A percentile compares a stretch with the other conserved stretches of the same genome.
Evolutionary conservation across 75 land plant genomes (phyloP).

Genomic region (Picea glauca): DNA sequence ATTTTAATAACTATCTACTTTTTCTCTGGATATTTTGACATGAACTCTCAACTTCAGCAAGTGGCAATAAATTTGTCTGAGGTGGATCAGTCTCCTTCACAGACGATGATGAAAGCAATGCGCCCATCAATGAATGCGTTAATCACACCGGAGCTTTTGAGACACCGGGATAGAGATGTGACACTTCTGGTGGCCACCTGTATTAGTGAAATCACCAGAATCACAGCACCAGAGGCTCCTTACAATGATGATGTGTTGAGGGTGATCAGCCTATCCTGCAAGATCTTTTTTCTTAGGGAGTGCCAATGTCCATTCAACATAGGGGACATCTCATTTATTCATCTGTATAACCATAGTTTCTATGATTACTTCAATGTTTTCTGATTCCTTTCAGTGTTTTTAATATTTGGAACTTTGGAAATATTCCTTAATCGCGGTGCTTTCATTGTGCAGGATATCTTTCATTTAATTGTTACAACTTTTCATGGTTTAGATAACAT

Average conservation of each 20-base stretch:
- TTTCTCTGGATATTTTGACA: constrained; percentile 8
- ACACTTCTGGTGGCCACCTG: constrained; percentile 66
- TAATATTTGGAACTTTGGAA: not conserved
- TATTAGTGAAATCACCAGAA: constrained; percentile 77
- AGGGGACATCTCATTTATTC: not conserved
- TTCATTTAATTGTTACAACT: constrained; percentile 63
- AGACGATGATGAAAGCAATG: constrained; percentile 42
- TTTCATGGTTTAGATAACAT: constrained; percentile 57
- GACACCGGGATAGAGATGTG: constrained; percentile 72
- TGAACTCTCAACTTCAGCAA: constrained; percentile 43
- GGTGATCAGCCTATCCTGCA: constrained; percentile 26
- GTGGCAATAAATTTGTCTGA: constrained; percentile 48
- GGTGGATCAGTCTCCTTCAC: constrained; percentile 66
- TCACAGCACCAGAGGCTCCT: constrained; percentile 87
- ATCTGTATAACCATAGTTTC: not conserved
- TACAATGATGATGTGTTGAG: constrained; percentile 64
- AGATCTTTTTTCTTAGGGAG: not conserved
- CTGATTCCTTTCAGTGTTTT: not conserved
- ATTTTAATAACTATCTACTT: not conserved
- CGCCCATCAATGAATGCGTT: constrained; percentile 56
- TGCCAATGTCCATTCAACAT: not conserved
- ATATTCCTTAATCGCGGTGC: not conserved
- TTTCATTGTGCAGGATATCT: constrained; percentile 54
- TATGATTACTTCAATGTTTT: not conserved
- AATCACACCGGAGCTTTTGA: constrained; percentile 48